Percentiles rank a stretch among this genome's conserved stretches.
Conservation (phyloP, 495 filamentous ascomycete genomes). For the Xylaria longipes region DNA sequence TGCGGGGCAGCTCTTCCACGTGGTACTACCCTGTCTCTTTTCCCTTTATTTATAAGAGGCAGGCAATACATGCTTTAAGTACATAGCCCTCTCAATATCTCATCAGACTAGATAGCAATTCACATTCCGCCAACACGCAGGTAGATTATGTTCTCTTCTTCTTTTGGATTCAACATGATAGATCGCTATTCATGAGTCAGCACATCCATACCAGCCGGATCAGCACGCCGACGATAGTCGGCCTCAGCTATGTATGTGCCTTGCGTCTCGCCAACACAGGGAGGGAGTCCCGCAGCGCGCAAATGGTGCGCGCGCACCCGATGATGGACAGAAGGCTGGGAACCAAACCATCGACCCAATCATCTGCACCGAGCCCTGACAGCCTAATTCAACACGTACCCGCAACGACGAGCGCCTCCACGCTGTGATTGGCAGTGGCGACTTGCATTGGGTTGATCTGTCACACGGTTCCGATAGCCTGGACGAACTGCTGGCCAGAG, state of each 20-base stretch:
- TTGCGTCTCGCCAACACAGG: conserved; percentile 9
- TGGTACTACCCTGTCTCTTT: neutral
- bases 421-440: conserved; percentile 7
- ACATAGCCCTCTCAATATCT: neutral
- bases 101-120: neutral
- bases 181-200: neutral
- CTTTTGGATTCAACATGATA: neutral
- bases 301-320: neutral
- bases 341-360: conserved; percentile 11
- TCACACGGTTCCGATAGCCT: conserved; percentile 42
- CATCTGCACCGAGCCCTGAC: neutral
- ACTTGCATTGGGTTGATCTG: conserved; percentile 32
- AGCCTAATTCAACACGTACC: conserved; percentile 17
- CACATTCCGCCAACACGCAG: neutral
- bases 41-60: neutral
- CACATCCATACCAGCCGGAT: neutral
- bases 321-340: neutral
- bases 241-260: neutral
- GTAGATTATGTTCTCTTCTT: neutral
- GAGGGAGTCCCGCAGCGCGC: neutral
- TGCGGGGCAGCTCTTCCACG: neutral
- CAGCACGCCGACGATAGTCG: neutral
- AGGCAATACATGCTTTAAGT: neutral
- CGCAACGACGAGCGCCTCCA: neutral
- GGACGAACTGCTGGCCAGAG: conserved; percentile 53